Percentiles rank a stretch among this genome's conserved stretches.
phyloP scores from a whole-genome alignment of 164 flowering plant species.

The Santalum album region DNA sequence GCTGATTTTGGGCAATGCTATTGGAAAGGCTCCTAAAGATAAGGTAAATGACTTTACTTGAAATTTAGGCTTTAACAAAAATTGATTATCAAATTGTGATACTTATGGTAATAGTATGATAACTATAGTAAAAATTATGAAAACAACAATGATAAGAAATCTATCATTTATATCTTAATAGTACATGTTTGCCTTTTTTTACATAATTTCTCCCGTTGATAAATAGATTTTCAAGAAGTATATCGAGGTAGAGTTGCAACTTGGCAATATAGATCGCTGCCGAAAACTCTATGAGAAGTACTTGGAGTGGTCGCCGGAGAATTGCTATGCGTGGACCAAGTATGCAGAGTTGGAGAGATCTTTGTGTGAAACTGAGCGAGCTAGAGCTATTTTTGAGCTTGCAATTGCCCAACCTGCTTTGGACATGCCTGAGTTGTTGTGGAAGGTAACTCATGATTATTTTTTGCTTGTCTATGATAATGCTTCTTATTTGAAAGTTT shows the following conservation, averaged over 20 bases:
- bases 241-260: conserved; percentile 86
- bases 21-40: conserved; percentile 91
- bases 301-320: conserved; percentile 90
- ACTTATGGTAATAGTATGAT: too few species aligned
- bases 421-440: conserved; percentile 91
- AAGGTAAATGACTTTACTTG: conserved; percentile 40
- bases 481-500: background rate
- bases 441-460: conserved; percentile 56
- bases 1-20: conserved; percentile 71
- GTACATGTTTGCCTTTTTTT: too few species aligned
- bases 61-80: background rate
- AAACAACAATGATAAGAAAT: too few species aligned
- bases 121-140: too few species aligned
- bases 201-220: too few species aligned
- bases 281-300: conserved; percentile 79
- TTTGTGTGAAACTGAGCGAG: conserved; percentile 70
- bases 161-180: too few species aligned
- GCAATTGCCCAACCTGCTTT: conserved; percentile 85
- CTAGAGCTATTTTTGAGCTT: conserved; percentile 85
- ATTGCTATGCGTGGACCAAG: conserved; percentile 96
- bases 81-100: too few species aligned
- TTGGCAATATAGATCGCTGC: conserved; percentile 81
- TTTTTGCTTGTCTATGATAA: background rate
- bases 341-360: conserved; percentile 85
- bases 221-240: conserved; percentile 90